A percentile compares a stretch with the other conserved stretches of the same genome.
Evolutionary conservation across 177 flowering plant species (phyloP).

Genomic region (Vitis hybrid): DNA sequence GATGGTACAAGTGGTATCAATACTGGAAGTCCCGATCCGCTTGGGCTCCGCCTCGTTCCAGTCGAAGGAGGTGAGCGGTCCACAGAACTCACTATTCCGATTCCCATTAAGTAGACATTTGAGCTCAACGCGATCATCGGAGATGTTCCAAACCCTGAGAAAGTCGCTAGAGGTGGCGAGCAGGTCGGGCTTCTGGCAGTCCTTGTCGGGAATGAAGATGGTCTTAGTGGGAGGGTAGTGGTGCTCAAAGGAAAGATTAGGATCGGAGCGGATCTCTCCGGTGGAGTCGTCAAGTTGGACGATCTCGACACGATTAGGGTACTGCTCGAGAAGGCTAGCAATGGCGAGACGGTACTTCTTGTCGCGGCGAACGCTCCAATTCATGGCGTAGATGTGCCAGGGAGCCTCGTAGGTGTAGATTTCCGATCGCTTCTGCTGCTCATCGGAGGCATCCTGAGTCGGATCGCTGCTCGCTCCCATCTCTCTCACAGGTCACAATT

Average conservation of each 20-base stretch:
- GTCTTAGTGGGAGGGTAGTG: constrained; percentile 80
- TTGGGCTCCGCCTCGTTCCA: constrained; percentile 83
- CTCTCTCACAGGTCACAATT: background rate
- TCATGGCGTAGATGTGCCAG: constrained; percentile 98
- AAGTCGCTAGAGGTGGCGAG: constrained; percentile 76
- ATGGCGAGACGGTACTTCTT: constrained; percentile 72
- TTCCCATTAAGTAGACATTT: constrained; percentile 57
- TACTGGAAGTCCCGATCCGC: constrained; percentile 72
- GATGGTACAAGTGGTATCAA: constrained; percentile 85
- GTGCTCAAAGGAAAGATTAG: constrained; percentile 74
- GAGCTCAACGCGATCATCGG: constrained; percentile 48
- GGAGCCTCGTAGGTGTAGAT: constrained; percentile 98
- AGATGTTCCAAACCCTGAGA: constrained; percentile 64
- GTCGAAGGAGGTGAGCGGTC: constrained; percentile 78
- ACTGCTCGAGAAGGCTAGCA: constrained; percentile 64
- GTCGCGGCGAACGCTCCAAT: constrained; percentile 93
- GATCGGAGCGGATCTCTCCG: constrained; percentile 80
- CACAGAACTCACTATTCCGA: constrained; percentile 68
- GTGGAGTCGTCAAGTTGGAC: constrained; percentile 86
- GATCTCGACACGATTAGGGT: constrained; percentile 67
- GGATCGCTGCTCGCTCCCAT: constrained; percentile 54
- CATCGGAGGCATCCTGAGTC: constrained; percentile 53
- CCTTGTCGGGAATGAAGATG: constrained; percentile 81
- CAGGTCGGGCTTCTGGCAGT: constrained; percentile 78
- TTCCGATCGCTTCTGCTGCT: constrained; percentile 85